A percentile compares a stretch with the other conserved stretches of the same genome.
Conservation (phyloP, 2,329 filamentous ascomycete genomes). For the Atkinsonella hypoxylon region DNA sequence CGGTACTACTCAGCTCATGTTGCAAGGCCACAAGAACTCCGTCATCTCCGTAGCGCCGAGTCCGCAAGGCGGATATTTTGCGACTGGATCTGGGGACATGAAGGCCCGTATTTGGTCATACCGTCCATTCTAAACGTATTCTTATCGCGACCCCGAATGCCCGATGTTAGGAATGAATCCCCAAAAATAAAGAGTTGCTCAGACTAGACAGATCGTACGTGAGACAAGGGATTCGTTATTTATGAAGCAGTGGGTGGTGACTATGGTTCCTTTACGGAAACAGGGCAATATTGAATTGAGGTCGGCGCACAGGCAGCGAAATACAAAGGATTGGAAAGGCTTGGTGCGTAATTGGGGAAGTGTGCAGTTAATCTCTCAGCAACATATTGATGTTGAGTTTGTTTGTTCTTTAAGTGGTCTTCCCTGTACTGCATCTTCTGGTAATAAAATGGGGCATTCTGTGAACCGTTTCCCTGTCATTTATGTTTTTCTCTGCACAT, state of each 20-base stretch:
- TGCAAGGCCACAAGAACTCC: slow-evolving; percentile 97
- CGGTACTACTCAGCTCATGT: slow-evolving; percentile 90
- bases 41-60: slow-evolving; percentile 96
- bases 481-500: neutral
- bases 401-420: neutral
- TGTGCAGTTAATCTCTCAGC: slow-evolving; percentile 3
- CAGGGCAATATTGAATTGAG: slow-evolving; percentile 2
- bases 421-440: neutral
- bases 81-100: slow-evolving; percentile 95
- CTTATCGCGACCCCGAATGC: neutral
- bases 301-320: slow-evolving; percentile 16
- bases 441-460: neutral
- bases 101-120: slow-evolving; percentile 96
- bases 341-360: slow-evolving; percentile 14
- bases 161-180: neutral
- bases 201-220: neutral
- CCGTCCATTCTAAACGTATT: slow-evolving; percentile 29
- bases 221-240: slow-evolving; percentile 5
- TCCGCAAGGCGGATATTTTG: slow-evolving; percentile 77
- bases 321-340: slow-evolving; percentile 14
- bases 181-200: neutral
- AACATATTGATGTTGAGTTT: neutral
- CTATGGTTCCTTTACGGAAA: slow-evolving; percentile 3
- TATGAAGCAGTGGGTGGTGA: slow-evolving; percentile 2
- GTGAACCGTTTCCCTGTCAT: neutral